Evolutionary conservation across 1,284 basidiomycete species (phyloP), one percentile per base, ranked within the genome.

Genomic region (Marasmius sp.): DNA sequence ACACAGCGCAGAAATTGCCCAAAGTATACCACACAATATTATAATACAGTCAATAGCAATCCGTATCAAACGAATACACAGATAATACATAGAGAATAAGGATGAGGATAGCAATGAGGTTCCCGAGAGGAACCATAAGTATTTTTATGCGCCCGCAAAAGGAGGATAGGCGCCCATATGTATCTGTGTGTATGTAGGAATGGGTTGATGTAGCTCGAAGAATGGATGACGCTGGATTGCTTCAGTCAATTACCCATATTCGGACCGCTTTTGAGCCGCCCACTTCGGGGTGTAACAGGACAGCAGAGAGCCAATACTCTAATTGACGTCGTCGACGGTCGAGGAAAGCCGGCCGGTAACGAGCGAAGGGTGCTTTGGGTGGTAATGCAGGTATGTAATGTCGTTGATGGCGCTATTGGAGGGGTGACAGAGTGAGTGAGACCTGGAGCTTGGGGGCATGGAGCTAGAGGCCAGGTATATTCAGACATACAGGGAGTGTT

Each of bases 281-380:
- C 12, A 91, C 76, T 47, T 91, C 87, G 1, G 91, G 91, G 67
- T 92, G 90, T 0, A 92, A 76, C 0, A 92, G 69, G 0, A 92
- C 81, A 0, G 81, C 74, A 0, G 83, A 80, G 0, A 92, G 83
- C 89, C 89, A 92, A 60, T 83, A 83, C 68, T 90, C 83, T 2
- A 92, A 75, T 16, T 80, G 79, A 48, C 83, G 79, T 22, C 89
- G 76, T n/a, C 91, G 79, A n/a, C 79, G 80, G 57, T 91, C 88
- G 2, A 92, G 81, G 72, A 92, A 93, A 0, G 82, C 83, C 0
- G 86, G 83, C 8, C 89, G 77, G 67, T 88, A 92, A 48, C 84
- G 83, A 14, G 88, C 81, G 1, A 91, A 75, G 0, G 89, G 83
- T 0, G 85, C 82, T 71, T 92, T 92, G 0, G 91, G 88, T 0